Evolutionary conservation across 2,329 filamentous ascomycete species (phyloP), one percentile per base, ranked within the genome.

Genomic region (Microdochium bolleyi): DNA sequence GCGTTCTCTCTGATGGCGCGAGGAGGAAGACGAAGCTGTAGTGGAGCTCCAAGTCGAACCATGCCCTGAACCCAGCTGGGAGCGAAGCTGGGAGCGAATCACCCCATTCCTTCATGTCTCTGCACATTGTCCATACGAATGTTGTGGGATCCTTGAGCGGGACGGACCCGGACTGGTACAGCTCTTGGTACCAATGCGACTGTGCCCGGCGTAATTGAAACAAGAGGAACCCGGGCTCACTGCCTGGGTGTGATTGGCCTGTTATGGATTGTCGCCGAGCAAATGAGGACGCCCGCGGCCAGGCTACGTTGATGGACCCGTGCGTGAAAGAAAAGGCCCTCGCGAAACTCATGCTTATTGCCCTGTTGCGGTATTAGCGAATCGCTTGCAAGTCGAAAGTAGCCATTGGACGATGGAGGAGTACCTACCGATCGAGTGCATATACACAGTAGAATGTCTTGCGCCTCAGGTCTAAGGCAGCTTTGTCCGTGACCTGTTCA

Each of bases 281-380:
- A 59, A 71, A 61, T 32, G 70, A 66, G n/a, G 71, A 65, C 8
- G 71, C 66, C 52, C 80, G 78, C 1, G 91, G 90, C 56, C 91
- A 81, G n/a, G 80, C 82, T 27, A 97, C 92, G 58, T 89, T 86
- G 24, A 88, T 81, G 5, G 92, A 87, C 53, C 92, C 89, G 64
- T 97, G 92, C 0, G 90, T 92, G 64, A 97, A 96, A 0, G 92
- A 96, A 67, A 96, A 96, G 0, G 91, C 86, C 32, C 90, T 80
- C 11, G 88, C 88, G 59, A 95, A 84, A 3, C 92, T 88, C 74
- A 96, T 88, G 60, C 91, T 95, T 48, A 95, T 92, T 11, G 89
- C 61, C 19, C 58, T 56, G 37, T 3, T 52, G 50, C 24, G 24
- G 57, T 13, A 56, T 54, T 30, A 53, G 41, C 21, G 34, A 30